These are phyloP conservation scores for Dipteronia sinensis DNA, from an alignment of 345 rosid genomes.

Conservation along the genomic window DNA sequence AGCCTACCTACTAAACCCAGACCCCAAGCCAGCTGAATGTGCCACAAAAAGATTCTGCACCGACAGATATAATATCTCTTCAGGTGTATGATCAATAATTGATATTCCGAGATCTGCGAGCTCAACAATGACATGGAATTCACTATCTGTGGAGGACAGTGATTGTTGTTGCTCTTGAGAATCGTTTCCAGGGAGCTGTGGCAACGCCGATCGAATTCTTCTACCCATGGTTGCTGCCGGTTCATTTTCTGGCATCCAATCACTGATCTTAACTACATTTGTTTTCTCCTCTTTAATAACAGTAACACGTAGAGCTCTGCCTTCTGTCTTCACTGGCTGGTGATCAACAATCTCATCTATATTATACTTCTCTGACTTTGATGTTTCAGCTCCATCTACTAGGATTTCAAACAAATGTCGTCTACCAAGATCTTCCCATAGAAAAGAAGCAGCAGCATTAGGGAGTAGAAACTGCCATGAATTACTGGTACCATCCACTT, in stretches of 20 bases:
- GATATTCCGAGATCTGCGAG: constrained; percentile 95
- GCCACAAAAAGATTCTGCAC: constrained; percentile 79
- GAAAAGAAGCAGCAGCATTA: constrained; percentile 84
- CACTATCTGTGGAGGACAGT: constrained; percentile 48
- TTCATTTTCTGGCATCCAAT: constrained; percentile 96
- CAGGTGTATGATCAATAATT: constrained; percentile 90
- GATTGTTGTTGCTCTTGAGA: constrained; percentile 45
- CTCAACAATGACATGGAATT: constrained; percentile 89
- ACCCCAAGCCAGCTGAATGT: constrained; percentile 90
- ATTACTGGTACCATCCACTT: constrained; percentile 71
- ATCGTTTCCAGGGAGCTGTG: constrained; percentile 49
- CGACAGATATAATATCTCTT: constrained; percentile 87
- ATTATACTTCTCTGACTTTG: constrained; percentile 55
- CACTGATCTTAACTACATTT: constrained; percentile 75
- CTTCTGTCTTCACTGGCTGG: constrained; percentile 54
- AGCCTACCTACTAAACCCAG: constrained; percentile 82
- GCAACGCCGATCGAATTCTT: constrained; percentile 40
- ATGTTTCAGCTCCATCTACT: constrained; percentile 69
- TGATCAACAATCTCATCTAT: constrained; percentile 88
- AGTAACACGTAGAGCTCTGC: constrained; percentile 80
- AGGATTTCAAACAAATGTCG: constrained; percentile 68
- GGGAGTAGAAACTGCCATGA: constrained; percentile 94
- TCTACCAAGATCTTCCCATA: constrained; percentile 96
- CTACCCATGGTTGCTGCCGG: constrained; percentile 39
- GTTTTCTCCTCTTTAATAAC: constrained; percentile 78